A percentile compares a stretch with the other conserved stretches of the same genome.
Conservation (phyloP, 2,329 filamentous ascomycete genomes). For the Aspergillus sergii region DNA sequence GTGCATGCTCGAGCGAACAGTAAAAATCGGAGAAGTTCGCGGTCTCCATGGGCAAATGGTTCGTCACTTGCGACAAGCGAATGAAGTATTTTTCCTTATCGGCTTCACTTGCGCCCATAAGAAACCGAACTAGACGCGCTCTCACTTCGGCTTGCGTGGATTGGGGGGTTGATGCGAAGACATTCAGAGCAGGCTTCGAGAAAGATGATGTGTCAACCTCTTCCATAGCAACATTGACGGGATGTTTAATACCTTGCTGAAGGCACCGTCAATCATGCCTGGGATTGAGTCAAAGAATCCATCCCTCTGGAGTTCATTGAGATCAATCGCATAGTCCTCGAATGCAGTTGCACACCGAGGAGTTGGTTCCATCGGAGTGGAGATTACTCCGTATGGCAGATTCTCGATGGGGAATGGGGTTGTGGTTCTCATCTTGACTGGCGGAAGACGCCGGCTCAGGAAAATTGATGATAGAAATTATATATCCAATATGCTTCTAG, state of each 20-base stretch:
- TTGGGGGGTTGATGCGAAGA: neutral
- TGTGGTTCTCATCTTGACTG: neutral
- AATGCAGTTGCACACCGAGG: neutral
- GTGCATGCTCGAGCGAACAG: neutral
- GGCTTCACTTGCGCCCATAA: neutral
- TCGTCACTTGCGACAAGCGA: neutral
- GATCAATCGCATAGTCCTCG: neutral
- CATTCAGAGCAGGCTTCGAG: neutral
- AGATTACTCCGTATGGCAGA: neutral
- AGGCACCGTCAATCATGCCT: neutral
- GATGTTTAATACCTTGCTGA: neutral
- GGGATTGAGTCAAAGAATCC: neutral
- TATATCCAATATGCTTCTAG: neutral
- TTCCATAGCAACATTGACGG: neutral
- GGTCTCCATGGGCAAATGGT: neutral
- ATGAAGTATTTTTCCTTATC: neutral
- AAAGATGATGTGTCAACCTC: neutral
- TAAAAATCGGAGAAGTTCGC: neutral
- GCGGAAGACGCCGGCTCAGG: neutral
- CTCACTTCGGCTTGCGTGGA: neutral
- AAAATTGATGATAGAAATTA: accelerated
- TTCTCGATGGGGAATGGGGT: neutral
- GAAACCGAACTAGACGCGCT: neutral
- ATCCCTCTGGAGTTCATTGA: neutral
- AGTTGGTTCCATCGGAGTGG: neutral